Evolutionary conservation across 495 filamentous ascomycete genomes (phyloP).

Genomic region (Xylaria acuta): DNA sequence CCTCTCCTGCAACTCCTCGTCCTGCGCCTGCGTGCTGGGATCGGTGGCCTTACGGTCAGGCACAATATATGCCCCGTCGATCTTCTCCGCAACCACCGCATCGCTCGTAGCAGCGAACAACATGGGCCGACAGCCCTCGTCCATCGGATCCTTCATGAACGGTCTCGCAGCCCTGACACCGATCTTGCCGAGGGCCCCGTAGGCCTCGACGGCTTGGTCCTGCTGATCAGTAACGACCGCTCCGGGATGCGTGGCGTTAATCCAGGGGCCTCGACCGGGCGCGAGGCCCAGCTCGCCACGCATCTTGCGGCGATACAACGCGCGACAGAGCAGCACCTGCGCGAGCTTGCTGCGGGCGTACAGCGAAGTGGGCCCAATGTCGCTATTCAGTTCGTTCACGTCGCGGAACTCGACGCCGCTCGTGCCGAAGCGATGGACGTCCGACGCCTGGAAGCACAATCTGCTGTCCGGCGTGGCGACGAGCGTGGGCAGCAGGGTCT

Average conservation of each 20-base stretch:
- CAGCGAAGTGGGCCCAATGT: neutral
- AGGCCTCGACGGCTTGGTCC: neutral
- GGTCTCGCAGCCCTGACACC: neutral
- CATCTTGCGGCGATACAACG: neutral
- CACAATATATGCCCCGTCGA: neutral
- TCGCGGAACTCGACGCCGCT: neutral
- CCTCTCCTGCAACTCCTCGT: neutral
- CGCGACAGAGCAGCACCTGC: neutral
- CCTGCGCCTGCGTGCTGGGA: neutral
- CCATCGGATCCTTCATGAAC: neutral
- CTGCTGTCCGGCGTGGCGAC: slow-evolving; percentile 25
- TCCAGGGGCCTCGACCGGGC: neutral
- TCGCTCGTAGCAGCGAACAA: neutral
- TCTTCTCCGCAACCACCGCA: neutral
- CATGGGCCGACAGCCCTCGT: neutral
- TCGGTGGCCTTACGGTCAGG: neutral
- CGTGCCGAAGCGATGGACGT: neutral
- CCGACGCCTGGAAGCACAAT: neutral
- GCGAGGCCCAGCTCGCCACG: neutral
- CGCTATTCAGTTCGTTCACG: neutral
- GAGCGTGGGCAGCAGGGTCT: slow-evolving; percentile 49
- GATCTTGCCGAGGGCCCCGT: neutral
- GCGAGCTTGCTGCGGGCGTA: neutral
- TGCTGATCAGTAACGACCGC: neutral
- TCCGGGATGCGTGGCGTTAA: neutral